Evolutionary conservation across 2,329 filamentous ascomycete genomes (phyloP), one percentile per base, ranked within the genome.

Genomic region (Aspergillus persii): DNA sequence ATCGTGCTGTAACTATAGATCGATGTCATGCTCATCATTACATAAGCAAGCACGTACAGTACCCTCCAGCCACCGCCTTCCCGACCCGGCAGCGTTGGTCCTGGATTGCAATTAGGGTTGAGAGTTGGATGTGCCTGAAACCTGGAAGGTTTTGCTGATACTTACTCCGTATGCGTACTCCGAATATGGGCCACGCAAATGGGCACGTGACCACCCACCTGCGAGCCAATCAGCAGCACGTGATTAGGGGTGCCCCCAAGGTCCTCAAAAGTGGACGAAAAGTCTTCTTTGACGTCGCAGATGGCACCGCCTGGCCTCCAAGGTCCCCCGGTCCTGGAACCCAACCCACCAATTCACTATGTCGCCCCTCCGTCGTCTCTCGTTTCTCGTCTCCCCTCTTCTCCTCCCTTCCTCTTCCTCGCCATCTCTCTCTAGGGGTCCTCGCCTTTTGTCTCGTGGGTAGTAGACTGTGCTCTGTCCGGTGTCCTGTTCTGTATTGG

Each of bases 261-360:
- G 72, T 74, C 66, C 72, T 66, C 71, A 67, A 39, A 8, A 52
- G 31, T 9, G 47, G n/a, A 18, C 60, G 49, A 61, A 65, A 65
- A 65, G 46, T 59, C 53, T 50, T 61, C 30, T 56, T 66, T 69
- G 62, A 69, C 63, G 65, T 70, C 62, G 63, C 63, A 4, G 36
- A 41, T 41, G 36, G 36, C 36, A 41, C 36, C 36, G 12, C 12
- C 54, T 44, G 61, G 62, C 65, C 62, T 66, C 66, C 71, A 74
- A 74, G 71, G 71, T 73, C 70, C 69, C 57, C 71, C 44, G 44
- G 59, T 60, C 58, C 57, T 58, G 57, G 48, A 48, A 60, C 59
- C 39, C 55, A 47, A 47, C 50, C 36, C 36, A 6, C 54, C 31
- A 50, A 23, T 23, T n/a, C 61, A 61, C 49, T 46, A 66, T 66